phyloP scores from a whole-genome alignment of 2,329 filamentous ascomycete genomes.

The Eurotiales sp. region DNA sequence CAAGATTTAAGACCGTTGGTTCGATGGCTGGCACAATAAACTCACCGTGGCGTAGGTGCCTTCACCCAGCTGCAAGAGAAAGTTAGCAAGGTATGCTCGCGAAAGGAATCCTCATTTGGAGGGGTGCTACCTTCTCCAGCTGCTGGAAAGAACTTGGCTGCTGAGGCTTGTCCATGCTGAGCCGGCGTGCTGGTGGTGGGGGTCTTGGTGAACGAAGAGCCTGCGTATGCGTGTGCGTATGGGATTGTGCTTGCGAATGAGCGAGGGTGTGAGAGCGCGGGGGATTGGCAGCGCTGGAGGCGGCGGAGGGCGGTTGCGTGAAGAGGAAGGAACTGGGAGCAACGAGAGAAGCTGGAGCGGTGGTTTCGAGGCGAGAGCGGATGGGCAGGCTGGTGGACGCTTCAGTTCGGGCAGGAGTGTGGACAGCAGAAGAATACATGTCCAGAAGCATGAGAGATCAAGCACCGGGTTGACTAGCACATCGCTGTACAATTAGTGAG shows the following conservation, averaged over 20 bases:
- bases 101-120: no score
- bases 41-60: slow-evolving; percentile 95
- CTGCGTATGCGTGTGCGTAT: slow-evolving; percentile 6
- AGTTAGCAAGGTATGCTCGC: neutral
- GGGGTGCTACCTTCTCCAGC: slow-evolving; percentile 72
- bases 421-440: slow-evolving; percentile 1
- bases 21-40: slow-evolving; percentile 17
- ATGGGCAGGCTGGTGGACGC: slow-evolving; percentile 20
- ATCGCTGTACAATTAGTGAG: no score
- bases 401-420: slow-evolving; percentile 10
- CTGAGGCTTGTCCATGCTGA: slow-evolving; percentile 79
- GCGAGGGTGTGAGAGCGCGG: no score
- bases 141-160: slow-evolving; percentile 98
- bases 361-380: slow-evolving; percentile 19
- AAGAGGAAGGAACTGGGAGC: slow-evolving; percentile 37
- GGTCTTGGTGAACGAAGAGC: neutral
- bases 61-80: slow-evolving; percentile 66
- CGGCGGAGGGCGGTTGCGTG: slow-evolving; percentile 19
- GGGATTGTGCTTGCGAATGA: neutral
- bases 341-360: slow-evolving; percentile 31
- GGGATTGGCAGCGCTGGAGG: slow-evolving; percentile 10
- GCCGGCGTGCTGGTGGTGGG: slow-evolving; percentile 12
- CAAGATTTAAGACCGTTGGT: neutral
- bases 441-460: neutral
- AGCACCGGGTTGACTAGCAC: no score